Base-by-base conservation (phyloP, 176 grass and related monocot genomes). In the Juncus effusus region DNA sequence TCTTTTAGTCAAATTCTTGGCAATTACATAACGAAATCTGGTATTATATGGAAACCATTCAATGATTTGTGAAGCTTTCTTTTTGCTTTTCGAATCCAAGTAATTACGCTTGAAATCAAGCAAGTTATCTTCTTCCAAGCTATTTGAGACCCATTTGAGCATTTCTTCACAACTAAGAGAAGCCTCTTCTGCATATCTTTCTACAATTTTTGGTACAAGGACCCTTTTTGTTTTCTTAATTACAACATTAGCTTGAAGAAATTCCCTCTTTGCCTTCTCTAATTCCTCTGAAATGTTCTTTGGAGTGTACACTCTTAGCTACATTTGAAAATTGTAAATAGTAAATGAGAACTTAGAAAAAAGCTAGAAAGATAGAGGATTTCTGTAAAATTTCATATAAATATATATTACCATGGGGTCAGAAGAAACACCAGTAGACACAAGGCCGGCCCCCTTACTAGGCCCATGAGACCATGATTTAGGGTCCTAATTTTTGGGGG, bases 21-120 rank as follows among this genome's bases (percentile, higher is more conserved):
- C 37, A 40, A 96, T 78, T 64, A 78, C 81, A 79, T 96, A 96
- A 37, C 65, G 76, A 58, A 96, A 96, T 62, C 79, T 90, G 60
- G 81, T 45, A 64, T 82, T 84, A 77, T 96, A 86, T 36, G 92
- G 87, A 51, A 91, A 59, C 92, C 92, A 96, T 72, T 96, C 92
- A 37, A 86, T 69, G 66, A 79, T 73, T 77, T 96, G 87, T 38
- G 85, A 80, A 2, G 84, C 92, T 80, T 83, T 91, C 59, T 75
- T 79, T 69, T 59, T 69, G 7, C 56, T 42, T n/a, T n/a, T n/a
- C 10, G 58, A 62, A 35, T 60, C 65, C 1, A 11, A 47, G 74
- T 82, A 85, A 16, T 51, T 84, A 62, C 78, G 79, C 37, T 67
- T 62, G 12, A 72, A 50, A 19, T 83, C 87, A 67, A 73, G 84